phyloP scores from a whole-genome alignment of 306 rosid genomes.

The Gastrolobium bilobum region DNA sequence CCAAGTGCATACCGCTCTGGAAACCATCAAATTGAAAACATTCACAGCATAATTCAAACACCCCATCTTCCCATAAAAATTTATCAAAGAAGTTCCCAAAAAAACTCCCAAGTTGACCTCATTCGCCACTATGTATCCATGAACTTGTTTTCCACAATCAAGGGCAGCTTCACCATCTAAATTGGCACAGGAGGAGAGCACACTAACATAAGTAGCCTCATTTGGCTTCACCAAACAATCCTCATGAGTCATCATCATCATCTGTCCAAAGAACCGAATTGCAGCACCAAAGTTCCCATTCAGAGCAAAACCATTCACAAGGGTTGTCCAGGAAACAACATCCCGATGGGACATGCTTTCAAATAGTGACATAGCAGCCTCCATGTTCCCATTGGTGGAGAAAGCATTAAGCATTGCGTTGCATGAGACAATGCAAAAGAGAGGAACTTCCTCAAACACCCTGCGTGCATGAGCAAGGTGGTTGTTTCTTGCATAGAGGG shows the following conservation, averaged over 20 bases:
- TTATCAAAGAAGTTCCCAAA: slow-evolving; percentile 68
- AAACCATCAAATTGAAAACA: slow-evolving; percentile 56
- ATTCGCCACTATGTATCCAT: slow-evolving; percentile 59
- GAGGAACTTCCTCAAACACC: slow-evolving; percentile 81
- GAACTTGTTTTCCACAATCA: slow-evolving; percentile 71
- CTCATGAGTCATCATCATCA: slow-evolving; percentile 61
- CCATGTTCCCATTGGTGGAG: slow-evolving; percentile 69
- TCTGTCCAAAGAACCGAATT: slow-evolving; percentile 51
- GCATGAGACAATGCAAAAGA: slow-evolving; percentile 60
- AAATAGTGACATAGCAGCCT: slow-evolving; percentile 65
- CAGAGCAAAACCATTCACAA: slow-evolving; percentile 68
- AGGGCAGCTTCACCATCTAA: slow-evolving; percentile 63
- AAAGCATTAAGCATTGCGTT: slow-evolving; percentile 80
- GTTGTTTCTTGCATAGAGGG: slow-evolving; percentile 45
- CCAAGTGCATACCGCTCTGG: slow-evolving; percentile 76
- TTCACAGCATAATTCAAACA: slow-evolving; percentile 53
- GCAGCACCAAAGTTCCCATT: slow-evolving; percentile 63
- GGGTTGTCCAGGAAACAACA: slow-evolving; percentile 80
- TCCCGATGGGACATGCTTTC: slow-evolving; percentile 59
- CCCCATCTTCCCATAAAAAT: slow-evolving; percentile 85
- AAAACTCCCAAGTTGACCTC: slow-evolving; percentile 58
- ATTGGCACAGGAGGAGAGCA: slow-evolving; percentile 69
- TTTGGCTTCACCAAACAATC: slow-evolving; percentile 68
- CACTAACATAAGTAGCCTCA: slow-evolving; percentile 81
- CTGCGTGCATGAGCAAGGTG: slow-evolving; percentile 54